Evolutionary conservation across 2,329 filamentous ascomycete species (phyloP), one percentile per base, ranked within the genome.

Genomic region (Trichoderma simmonsii): DNA sequence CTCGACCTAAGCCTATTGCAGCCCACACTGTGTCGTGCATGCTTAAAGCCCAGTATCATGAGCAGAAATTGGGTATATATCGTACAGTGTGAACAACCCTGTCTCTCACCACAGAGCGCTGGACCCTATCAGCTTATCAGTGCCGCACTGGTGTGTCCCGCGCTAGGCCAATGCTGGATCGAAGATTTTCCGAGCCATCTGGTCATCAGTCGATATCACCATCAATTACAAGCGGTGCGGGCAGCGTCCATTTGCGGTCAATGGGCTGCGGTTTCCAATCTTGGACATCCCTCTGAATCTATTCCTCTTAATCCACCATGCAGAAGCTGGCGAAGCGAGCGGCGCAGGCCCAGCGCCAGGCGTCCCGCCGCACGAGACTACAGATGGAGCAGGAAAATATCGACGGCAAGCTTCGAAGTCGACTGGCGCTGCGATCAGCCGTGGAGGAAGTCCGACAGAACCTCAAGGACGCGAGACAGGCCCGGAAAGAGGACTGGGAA

Each of bases 401-500:
- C 66, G 77, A 76, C 72, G 72, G 76, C 72, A 75, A 78, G 62
- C 75, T 79, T 43, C 78, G 77, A 70, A 79, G 78, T 71, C 78
- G 80, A 73, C 75, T 78, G 48, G 76, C 80, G 67, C 74, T 81
- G 65, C 76, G 77, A 48, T 69, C 74, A 6, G 79, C 80, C 69
- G 75, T 79, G 34, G 70, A 74, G 5, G 81, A 84, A 73, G 76
- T 83, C 69, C 75, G 78, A 36, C 67, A 79, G 60, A 80, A 82
- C 73, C 73, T 85, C 15, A 78, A 79, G 65, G 79, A 82, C 54
- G 84, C 85, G 60, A 82, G 83, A 39, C 79, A 84, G 75, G 85
- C 87, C 64, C 88, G 92, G 68, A 87, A 86, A 73, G 92, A 97
- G 79, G 91, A 95, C 80, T 97, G 92, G 89, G 85, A 91, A 74